Conservation (phyloP, 192 early-diverging fungal species). For the Entomortierella beljakovae region DNA sequence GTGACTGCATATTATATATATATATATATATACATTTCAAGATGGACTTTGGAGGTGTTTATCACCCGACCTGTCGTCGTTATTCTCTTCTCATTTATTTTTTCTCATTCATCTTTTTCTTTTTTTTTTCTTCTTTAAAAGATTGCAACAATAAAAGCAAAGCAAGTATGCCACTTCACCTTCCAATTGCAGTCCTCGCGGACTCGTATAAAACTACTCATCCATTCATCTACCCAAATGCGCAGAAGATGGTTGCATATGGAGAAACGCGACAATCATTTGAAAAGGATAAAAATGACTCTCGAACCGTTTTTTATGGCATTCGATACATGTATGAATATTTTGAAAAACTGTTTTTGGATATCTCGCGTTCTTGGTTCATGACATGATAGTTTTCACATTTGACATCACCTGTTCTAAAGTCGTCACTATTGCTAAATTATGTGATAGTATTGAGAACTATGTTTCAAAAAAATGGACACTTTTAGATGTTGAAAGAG, state of each 20-base stretch:
- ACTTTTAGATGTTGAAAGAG: constrained; percentile 70
- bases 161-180: constrained; percentile 4
- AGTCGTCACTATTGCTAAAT: no score
- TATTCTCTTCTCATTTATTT: background rate
- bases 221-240: constrained; percentile 78
- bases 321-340: constrained; percentile 76
- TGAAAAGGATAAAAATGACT: constrained; percentile 74
- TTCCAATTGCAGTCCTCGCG: constrained; percentile 78
- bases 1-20: background rate
- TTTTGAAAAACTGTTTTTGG: no score
- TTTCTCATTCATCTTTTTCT: background rate
- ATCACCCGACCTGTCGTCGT: no score
- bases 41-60: no score
- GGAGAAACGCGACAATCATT: constrained; percentile 81
- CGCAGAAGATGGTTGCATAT: constrained; percentile 81
- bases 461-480: constrained; percentile 79
- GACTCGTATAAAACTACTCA: constrained; percentile 92
- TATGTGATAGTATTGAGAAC: constrained; percentile 75
- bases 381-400: background rate
- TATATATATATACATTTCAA: background rate
- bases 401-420: no score
- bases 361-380: background rate
- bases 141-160: background rate
- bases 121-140: background rate
- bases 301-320: constrained; percentile 86